Base-by-base conservation (phyloP, 768 basidiomycete genomes). In the Xerocomellus intermedius region DNA sequence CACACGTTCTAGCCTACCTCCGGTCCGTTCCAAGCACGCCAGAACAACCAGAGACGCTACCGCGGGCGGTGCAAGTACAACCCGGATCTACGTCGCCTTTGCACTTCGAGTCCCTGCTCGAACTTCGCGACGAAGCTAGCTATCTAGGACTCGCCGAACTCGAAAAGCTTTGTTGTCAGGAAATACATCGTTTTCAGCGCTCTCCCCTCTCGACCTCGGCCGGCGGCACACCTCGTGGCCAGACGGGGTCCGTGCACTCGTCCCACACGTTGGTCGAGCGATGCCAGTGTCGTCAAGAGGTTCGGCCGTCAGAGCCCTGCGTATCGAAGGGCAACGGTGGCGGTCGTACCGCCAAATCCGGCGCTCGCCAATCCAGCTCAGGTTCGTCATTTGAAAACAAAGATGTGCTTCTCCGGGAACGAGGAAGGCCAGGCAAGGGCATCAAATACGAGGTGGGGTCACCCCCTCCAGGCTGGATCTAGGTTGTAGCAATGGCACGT, bases 91-190 rank as follows among this genome's bases (percentile, higher is more conserved):
- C 71, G 24, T 76, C 76, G 7, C 72, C 70, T 17, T 64, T 76
- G 2, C 82, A 82, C 10, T 73, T 91, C 19, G 90, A 91, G 50
- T 74, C 73, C 1, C 78, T 93, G 22, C 77, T 89, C 42, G 87
- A 90, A 56, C 80, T 92, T 22, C 82, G 89, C 12, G 89, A 93
- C 59, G 91, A 94, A 66, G 87, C 91, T 2, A 75, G 75, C 39
- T 91, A 84, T 64, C 82, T 93, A n/a, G 83, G 81, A 26, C 82
- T 93, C 49, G 78, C 79, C 0, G 79, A 79, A 42, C 77, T 94
- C 17, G 75, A 82, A 56, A 78, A 76, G 57, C 77, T 94, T 2
- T 92, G 91, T 64, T 70, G 72, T 8, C 82, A 84, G 17, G 88
- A 92, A 71, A 77, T 91, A 36, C 78, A 79, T 19, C 75, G 77